Conservation (phyloP, 768 basidiomycete genomes). For the Chalciporus pseudorubinellus region DNA sequence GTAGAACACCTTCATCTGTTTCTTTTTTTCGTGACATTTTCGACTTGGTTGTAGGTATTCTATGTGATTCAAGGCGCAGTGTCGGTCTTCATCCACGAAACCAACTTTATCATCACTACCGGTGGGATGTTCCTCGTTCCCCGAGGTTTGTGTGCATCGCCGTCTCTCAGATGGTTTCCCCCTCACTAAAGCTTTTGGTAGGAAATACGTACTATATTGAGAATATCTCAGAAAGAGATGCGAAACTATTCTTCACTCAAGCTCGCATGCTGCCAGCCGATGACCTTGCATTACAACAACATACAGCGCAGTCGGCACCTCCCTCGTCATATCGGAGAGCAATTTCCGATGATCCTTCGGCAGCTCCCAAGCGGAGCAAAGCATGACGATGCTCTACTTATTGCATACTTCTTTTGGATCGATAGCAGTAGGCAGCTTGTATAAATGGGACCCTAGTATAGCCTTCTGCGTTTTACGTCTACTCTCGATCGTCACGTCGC, state of each 20-base stretch:
- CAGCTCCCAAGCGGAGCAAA: slow-evolving; percentile 18
- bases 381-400: neutral
- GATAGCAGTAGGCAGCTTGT: neutral
- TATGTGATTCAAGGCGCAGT: slow-evolving; percentile 88
- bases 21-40: neutral
- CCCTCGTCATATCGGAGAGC: slow-evolving; percentile 28
- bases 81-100: slow-evolving; percentile 78
- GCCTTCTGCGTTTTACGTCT: neutral
- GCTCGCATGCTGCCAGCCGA: slow-evolving; percentile 52
- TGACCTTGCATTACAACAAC: slow-evolving; percentile 26
- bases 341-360: slow-evolving; percentile 22
- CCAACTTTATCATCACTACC: slow-evolving; percentile 70
- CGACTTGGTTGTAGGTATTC: slow-evolving; percentile 49
- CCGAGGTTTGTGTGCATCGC: slow-evolving; percentile 53
- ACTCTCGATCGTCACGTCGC: neutral
- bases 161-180: neutral
- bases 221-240: slow-evolving; percentile 79
- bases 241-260: slow-evolving; percentile 89
- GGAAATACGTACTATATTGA: slow-evolving; percentile 90
- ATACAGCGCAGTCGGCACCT: slow-evolving; percentile 29
- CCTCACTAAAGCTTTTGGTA: slow-evolving; percentile 27
- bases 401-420: neutral
- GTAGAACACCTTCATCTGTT: slow-evolving; percentile 26
- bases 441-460: neutral
- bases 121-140: slow-evolving; percentile 91